Evolutionary conservation across 2,329 filamentous ascomycete species (phyloP).

Genomic region (Chaetomiaceae sp.): DNA sequence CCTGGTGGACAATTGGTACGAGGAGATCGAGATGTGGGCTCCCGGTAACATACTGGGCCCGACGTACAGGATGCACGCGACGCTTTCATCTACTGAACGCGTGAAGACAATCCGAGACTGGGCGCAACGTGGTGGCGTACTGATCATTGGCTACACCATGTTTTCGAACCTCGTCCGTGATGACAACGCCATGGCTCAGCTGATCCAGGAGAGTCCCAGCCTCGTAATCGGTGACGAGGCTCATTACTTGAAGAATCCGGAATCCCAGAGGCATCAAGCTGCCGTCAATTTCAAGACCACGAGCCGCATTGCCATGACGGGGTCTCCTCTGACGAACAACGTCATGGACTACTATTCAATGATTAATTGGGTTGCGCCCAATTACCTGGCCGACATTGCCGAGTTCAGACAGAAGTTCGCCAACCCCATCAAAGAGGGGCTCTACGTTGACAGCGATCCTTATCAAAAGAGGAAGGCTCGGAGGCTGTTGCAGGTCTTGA

Average conservation of each 20-base stretch:
- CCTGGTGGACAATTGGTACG: conserved; percentile 75
- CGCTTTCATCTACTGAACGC: conserved; percentile 35
- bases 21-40: conserved; percentile 70
- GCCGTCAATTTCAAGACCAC: conserved; percentile 59
- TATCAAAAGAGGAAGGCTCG: conserved; percentile 54
- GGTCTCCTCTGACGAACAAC: conserved; percentile 80
- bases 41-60: conserved; percentile 51
- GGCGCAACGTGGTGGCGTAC: conserved; percentile 61
- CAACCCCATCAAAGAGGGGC: conserved; percentile 66
- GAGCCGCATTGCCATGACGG: conserved; percentile 77
- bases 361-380: conserved; percentile 80
- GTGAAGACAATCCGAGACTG: conserved; percentile 49
- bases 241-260: conserved; percentile 68
- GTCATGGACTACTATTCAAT: conserved; percentile 81
- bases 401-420: conserved; percentile 71
- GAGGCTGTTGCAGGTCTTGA: conserved; percentile 65
- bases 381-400: conserved; percentile 62
- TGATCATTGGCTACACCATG: conserved; percentile 72
- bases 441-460: conserved; percentile 58
- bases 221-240: conserved; percentile 84
- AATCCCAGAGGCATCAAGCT: conserved; percentile 46
- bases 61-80: conserved; percentile 49
- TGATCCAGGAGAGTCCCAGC: conserved; percentile 57
- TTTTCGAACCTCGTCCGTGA: conserved; percentile 44
- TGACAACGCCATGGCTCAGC: conserved; percentile 32